Conservation (phyloP, 2,329 filamentous ascomycete species). For the Colletotrichum sp. region DNA sequence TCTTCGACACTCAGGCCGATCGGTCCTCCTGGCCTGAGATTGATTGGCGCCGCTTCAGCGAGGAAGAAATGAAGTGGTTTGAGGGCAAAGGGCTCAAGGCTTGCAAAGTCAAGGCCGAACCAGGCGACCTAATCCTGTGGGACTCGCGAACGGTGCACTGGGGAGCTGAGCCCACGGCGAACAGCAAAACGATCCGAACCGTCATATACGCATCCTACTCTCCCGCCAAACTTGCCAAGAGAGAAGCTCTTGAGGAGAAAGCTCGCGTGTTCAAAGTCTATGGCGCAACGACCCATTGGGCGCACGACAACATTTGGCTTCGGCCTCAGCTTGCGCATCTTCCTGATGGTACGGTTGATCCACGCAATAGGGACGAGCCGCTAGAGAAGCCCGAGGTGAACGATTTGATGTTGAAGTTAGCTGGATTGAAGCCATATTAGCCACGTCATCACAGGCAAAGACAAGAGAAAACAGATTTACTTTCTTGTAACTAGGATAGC, state of each 20-base stretch:
- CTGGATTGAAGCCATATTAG: background rate
- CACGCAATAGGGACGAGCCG: background rate
- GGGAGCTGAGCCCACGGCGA: slow-evolving; percentile 32
- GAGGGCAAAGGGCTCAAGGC: slow-evolving; percentile 15
- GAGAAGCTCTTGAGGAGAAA: background rate
- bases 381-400: background rate
- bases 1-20: background rate
- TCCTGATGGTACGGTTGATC: background rate
- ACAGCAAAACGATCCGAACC: slow-evolving; percentile 32
- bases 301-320: background rate
- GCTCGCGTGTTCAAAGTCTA: background rate
- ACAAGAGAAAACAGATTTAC: accelerated
- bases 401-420: background rate
- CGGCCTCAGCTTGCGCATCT: background rate
- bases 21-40: slow-evolving; percentile 21
- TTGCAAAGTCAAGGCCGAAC: slow-evolving; percentile 18
- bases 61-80: slow-evolving; percentile 33
- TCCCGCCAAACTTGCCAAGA: slow-evolving; percentile 34
- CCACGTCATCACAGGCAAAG: accelerated
- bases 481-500: accelerated
- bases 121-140: slow-evolving; percentile 36
- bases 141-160: slow-evolving; percentile 27
- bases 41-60: slow-evolving; percentile 45
- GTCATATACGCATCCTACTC: slow-evolving; percentile 41
- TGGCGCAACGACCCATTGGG: background rate